These are phyloP conservation scores for Xerocomus brunneocitrinus DNA, from an alignment of 768 basidiomycete species.

Conservation along the genomic window DNA sequence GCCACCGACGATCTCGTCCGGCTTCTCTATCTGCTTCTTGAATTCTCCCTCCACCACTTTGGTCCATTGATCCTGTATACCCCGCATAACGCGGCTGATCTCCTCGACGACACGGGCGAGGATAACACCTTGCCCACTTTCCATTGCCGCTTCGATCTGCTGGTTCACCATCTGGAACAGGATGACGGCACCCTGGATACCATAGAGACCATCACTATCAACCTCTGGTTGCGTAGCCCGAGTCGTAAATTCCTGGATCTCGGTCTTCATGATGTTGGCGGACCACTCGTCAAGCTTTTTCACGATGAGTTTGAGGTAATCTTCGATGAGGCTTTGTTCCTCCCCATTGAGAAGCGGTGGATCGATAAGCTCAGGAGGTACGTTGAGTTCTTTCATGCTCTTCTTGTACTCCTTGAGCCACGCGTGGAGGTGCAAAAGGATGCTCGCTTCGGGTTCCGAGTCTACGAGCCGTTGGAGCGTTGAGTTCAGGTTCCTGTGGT, in stretches of 20 bases:
- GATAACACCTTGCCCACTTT: slow-evolving; percentile 93
- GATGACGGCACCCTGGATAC: slow-evolving; percentile 88
- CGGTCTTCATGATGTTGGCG: slow-evolving; percentile 87
- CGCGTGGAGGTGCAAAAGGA: slow-evolving; percentile 78
- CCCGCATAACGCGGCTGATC: slow-evolving; percentile 82
- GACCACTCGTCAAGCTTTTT: slow-evolving; percentile 98
- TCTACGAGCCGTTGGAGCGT: slow-evolving; percentile 66
- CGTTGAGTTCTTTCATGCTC: slow-evolving; percentile 90
- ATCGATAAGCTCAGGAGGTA: slow-evolving; percentile 75
- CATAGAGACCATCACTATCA: slow-evolving; percentile 85
- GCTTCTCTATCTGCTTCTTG: slow-evolving; percentile 83
- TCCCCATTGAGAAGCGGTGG: slow-evolving; percentile 94
- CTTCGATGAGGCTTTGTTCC: slow-evolving; percentile 89
- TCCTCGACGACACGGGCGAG: slow-evolving; percentile 88
- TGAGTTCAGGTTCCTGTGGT: slow-evolving; percentile 80
- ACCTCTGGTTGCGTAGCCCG: slow-evolving; percentile 85
- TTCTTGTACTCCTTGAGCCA: slow-evolving; percentile 96
- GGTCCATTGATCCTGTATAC: slow-evolving; percentile 84
- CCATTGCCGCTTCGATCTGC: slow-evolving; percentile 90
- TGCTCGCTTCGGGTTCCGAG: slow-evolving; percentile 82
- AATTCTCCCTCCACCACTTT: slow-evolving; percentile 78
- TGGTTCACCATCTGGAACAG: slow-evolving; percentile 99
- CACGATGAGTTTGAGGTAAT: slow-evolving; percentile 90
- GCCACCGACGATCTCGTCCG: slow-evolving; percentile 82
- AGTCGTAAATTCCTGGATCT: slow-evolving; percentile 76